Conservation (phyloP, 2,329 filamentous ascomycete species). For the Huntiella omanensis region DNA sequence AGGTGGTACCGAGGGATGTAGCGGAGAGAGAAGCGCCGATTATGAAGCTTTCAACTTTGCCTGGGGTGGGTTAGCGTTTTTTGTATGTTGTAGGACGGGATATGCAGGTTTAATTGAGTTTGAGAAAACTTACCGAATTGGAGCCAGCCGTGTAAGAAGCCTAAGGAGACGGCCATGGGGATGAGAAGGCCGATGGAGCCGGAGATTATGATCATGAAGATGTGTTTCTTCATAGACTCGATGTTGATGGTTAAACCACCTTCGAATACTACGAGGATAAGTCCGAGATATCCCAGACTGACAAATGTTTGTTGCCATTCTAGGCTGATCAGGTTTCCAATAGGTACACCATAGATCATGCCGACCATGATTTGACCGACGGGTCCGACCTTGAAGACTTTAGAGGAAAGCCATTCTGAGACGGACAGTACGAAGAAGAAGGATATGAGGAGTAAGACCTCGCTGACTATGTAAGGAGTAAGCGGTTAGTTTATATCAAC, state of each 20-base stretch:
- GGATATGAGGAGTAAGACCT: conserved; percentile 23
- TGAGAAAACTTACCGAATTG: conserved; percentile 17
- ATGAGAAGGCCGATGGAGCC: conserved; percentile 26
- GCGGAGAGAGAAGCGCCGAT: conserved; percentile 18
- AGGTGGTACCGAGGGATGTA: conserved; percentile 19
- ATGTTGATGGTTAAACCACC: conserved; percentile 27
- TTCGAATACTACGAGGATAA: conserved; percentile 32
- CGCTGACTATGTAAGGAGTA: conserved; percentile 16
- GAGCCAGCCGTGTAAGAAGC: conserved; percentile 24
- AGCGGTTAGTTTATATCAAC: neutral
- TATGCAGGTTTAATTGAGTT: neutral
- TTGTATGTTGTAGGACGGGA: neutral
- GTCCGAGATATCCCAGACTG: conserved; percentile 26
- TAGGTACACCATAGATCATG: conserved; percentile 25
- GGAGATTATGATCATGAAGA: conserved; percentile 22
- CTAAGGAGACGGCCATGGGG: conserved; percentile 26
- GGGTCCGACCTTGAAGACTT: conserved; percentile 24
- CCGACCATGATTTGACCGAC: conserved; percentile 29
- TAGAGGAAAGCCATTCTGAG: conserved; percentile 23
- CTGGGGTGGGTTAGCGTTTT: conserved; percentile 5
- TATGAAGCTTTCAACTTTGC: conserved; percentile 14
- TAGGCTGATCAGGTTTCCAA: conserved; percentile 24
- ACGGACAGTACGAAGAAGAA: conserved; percentile 26
- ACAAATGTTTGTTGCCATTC: conserved; percentile 28
- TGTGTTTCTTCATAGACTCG: conserved; percentile 26